Evolutionary conservation across 768 basidiomycete species (phyloP), one percentile per base, ranked within the genome.

Genomic region (Lentinula boryana): DNA sequence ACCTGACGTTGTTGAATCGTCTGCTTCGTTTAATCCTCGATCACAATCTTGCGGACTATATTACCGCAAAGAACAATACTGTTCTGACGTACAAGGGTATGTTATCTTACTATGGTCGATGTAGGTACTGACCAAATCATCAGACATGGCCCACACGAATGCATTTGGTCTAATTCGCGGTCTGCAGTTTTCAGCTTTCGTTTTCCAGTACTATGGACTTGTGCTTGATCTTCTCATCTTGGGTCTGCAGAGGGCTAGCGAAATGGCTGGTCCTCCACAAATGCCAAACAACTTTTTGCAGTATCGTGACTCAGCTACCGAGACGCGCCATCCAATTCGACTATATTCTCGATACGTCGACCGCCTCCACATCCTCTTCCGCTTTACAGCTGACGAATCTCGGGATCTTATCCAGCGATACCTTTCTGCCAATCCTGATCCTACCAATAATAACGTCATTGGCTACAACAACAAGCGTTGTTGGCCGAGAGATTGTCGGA

Each of bases 401-500:
- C 83, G 97, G 49, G 97, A 99, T 71, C 85, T 99, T 60, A 99
- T 99, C 64, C 97, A 99, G 72, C 87, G 97, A 16, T 99, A 98
- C 72, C 85, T 99, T 56, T 93, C 90, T 56, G 96, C 95, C 21
- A 95, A 98, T 69, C 97, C 97, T 3, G 97, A 99, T 74, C 96
- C 97, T 3, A 98, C 92, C 10, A 98, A 98, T 75, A 97, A 98
- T 76, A 98, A 98, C 68, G 92, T 98, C 64, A 96, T 98, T 64
- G 97, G 96, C 0, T 99, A 98, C 75, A 98, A 98, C 78, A 98
- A 98, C 80, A 97, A 96, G 75, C 88, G 94, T 54, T 98, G 97
- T 76, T 99, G 97, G 97, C 97, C 97, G 40, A 84, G 95, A 65
- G 97, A 99, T 75, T 99, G 97, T 73, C 89, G 97, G 62, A 99